phyloP scores from a whole-genome alignment of 495 filamentous ascomycete genomes.

The Lasiosphaeris hirsuta region DNA sequence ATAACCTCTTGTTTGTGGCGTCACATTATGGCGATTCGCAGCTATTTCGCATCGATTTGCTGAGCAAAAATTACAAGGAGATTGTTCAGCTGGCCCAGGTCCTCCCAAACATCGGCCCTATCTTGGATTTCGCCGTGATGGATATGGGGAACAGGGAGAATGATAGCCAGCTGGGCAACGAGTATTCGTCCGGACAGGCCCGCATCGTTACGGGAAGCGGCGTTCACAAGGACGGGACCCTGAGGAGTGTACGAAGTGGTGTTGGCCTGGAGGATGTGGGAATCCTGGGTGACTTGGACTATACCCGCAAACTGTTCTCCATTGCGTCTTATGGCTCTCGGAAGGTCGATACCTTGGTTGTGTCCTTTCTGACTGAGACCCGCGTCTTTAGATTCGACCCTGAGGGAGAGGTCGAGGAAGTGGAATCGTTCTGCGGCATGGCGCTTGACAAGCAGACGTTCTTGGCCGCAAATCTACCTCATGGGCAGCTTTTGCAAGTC shows the following conservation, averaged over 20 bases:
- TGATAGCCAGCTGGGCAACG: constrained; percentile 70
- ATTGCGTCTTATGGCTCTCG: constrained; percentile 46
- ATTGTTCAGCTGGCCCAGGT: constrained; percentile 68
- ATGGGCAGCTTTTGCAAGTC: constrained; percentile 70
- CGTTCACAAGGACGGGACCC: constrained; percentile 76
- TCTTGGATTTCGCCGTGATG: constrained; percentile 91
- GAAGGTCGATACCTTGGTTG: constrained; percentile 65
- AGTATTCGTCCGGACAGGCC: constrained; percentile 91
- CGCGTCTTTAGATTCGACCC: constrained; percentile 73
- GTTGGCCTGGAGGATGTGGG: constrained; percentile 90
- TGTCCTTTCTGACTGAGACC: constrained; percentile 81
- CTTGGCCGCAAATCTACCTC: constrained; percentile 59
- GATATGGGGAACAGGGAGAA: constrained; percentile 82
- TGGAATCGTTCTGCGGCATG: constrained; percentile 69
- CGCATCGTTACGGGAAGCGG: constrained; percentile 91
- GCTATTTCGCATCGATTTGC: constrained; percentile 59
- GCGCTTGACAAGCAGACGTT: constrained; percentile 69
- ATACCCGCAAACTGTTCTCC: constrained; percentile 63
- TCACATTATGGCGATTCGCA: constrained; percentile 94
- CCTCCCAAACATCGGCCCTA: constrained; percentile 80
- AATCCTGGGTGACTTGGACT: constrained; percentile 72
- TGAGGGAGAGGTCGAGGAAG: constrained; percentile 80
- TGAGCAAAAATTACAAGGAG: constrained; percentile 23
- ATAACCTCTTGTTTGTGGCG: constrained; percentile 74
- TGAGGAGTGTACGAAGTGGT: constrained; percentile 86